Evolutionary conservation across 768 basidiomycete genomes (phyloP).

Genomic region (Sarcodon sp.): DNA sequence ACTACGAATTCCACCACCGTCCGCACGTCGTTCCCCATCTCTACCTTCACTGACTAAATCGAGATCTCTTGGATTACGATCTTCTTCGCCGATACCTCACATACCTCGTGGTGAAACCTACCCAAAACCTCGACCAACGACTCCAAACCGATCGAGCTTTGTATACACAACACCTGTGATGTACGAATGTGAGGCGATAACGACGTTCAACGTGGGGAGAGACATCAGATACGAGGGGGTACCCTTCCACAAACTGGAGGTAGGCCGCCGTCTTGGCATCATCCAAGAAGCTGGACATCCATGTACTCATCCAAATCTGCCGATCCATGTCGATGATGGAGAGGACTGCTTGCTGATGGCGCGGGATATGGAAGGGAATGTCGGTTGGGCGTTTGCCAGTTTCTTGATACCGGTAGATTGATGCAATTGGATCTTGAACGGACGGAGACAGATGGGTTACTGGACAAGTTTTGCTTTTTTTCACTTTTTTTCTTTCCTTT

Average conservation of each 20-base stretch:
- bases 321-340: constrained; percentile 66
- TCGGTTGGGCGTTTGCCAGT: constrained; percentile 78
- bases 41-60: too few species aligned
- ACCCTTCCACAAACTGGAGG: constrained; percentile 63
- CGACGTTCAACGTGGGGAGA: constrained; percentile 51
- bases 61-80: too few species aligned
- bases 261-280: constrained; percentile 52
- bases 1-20: too few species aligned
- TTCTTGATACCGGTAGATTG: constrained; percentile 54
- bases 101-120: neutral
- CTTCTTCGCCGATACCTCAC: neutral
- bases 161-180: constrained; percentile 20
- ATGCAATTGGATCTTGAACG: neutral
- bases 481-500: constrained; percentile 3
- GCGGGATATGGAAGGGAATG: constrained; percentile 35
- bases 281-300: constrained; percentile 73
- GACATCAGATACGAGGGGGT: constrained; percentile 57
- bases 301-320: constrained; percentile 56
- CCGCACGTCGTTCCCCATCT: too few species aligned
- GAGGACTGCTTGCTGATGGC: constrained; percentile 70
- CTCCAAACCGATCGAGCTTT: constrained; percentile 10
- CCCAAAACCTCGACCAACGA: constrained; percentile 2
- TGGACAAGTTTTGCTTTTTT: neutral
- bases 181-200: constrained; percentile 58
- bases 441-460: neutral